Evolutionary conservation across 495 filamentous ascomycete species (phyloP).

Genomic region (Penicillium lividum): DNA sequence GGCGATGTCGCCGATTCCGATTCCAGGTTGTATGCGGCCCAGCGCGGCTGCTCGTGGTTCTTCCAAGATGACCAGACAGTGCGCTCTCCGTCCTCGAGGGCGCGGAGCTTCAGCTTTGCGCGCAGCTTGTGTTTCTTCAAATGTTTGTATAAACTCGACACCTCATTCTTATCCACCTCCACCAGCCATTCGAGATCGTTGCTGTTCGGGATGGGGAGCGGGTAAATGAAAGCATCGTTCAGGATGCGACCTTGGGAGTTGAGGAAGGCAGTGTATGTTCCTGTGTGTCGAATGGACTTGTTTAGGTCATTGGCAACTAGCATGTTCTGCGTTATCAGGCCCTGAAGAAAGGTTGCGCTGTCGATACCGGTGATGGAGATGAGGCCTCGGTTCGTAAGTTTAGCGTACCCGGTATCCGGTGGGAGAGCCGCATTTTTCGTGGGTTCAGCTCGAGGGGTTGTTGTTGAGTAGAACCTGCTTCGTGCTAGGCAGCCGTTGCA

Average conservation of each 20-base stretch:
- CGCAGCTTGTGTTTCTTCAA: constrained; percentile 82
- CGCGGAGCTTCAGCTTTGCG: constrained; percentile 68
- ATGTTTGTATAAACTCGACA: constrained; percentile 61
- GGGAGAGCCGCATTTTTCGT: constrained; percentile 30
- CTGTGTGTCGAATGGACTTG: constrained; percentile 33
- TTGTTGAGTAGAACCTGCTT: constrained; percentile 37
- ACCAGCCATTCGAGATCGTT: constrained; percentile 66
- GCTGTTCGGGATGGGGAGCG: constrained; percentile 39
- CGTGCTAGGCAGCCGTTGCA: constrained; percentile 31
- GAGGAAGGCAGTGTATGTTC: constrained; percentile 79
- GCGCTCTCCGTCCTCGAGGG: constrained; percentile 62
- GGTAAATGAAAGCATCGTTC: constrained; percentile 89
- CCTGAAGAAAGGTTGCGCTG: constrained; percentile 82
- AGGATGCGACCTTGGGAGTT: constrained; percentile 81
- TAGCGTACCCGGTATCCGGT: constrained; percentile 43
- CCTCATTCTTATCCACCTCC: constrained; percentile 73
- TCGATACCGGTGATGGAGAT: constrained; percentile 78
- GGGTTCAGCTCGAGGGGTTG: constrained; percentile 18
- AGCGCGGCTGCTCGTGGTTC: constrained; percentile 41
- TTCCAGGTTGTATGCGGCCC: constrained; percentile 48
- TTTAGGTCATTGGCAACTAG: constrained; percentile 43
- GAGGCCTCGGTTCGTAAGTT: constrained; percentile 69
- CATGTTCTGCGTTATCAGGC: constrained; percentile 78
- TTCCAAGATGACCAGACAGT: constrained; percentile 71
- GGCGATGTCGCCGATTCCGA: constrained; percentile 36